Evolutionary conservation across 352 stramenopile genomes (phyloP).

Genomic region (Thraustotheca clavata): DNA sequence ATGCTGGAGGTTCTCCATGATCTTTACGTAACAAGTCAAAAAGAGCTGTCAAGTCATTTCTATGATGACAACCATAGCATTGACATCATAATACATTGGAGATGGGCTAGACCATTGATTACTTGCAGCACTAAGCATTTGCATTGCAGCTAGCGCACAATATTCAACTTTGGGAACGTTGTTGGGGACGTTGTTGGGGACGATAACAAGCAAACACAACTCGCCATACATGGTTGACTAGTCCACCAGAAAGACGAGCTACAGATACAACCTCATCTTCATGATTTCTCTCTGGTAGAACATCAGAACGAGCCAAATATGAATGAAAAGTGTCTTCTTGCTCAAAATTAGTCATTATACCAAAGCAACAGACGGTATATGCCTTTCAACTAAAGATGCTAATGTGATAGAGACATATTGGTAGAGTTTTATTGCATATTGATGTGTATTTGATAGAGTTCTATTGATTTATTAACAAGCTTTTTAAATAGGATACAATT

Average conservation of each 20-base stretch:
- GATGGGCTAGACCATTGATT: background rate
- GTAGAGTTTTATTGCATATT: too few relatives aligned
- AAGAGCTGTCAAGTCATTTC: background rate
- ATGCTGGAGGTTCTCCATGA: background rate
- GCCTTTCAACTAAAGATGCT: too few relatives aligned
- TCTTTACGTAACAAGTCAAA: background rate
- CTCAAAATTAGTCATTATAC: background rate
- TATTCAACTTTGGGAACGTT: background rate
- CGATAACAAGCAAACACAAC: background rate
- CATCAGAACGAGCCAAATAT: background rate
- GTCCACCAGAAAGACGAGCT: background rate
- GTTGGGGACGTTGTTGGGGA: slow-evolving; percentile 4
- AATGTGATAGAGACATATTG: too few relatives aligned
- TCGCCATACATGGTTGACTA: slow-evolving; percentile 11
- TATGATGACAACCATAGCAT: background rate
- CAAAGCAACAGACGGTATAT: too few relatives aligned
- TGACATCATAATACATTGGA: background rate
- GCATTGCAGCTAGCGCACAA: background rate
- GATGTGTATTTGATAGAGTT: too few relatives aligned
- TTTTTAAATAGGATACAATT: too few relatives aligned
- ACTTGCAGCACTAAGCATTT: background rate
- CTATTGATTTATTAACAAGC: too few relatives aligned
- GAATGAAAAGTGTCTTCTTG: background rate
- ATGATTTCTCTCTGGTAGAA: background rate
- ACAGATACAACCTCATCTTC: background rate